phyloP scores from a whole-genome alignment of 2,329 filamentous ascomycete species.

The Dothidotthia symphoricarpi region DNA sequence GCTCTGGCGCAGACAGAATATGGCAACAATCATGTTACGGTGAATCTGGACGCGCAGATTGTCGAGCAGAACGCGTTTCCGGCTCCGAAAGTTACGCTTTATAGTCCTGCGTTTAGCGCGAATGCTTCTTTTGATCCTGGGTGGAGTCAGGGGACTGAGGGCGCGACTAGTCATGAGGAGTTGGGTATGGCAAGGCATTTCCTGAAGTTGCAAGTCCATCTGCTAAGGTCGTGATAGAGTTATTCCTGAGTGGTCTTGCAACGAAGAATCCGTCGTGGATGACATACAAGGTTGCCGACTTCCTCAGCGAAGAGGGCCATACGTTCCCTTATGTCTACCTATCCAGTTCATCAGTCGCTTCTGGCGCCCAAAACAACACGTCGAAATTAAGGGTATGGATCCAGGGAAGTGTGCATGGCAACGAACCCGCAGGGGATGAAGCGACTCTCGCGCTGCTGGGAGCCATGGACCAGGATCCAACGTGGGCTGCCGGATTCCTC shows the following conservation, averaged over 20 bases:
- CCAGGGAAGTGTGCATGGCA: constrained; percentile 40
- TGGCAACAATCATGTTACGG: constrained; percentile 32
- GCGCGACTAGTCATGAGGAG: constrained; percentile 29
- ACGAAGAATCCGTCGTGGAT: constrained; percentile 36
- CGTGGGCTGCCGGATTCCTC: constrained; percentile 34
- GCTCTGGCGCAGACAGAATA: constrained; percentile 27
- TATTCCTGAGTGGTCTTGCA: constrained; percentile 29
- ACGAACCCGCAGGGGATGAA: constrained; percentile 42
- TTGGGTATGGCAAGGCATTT: constrained; percentile 14
- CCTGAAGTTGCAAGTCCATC: background rate
- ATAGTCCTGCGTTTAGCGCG: constrained; percentile 33
- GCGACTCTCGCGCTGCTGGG: constrained; percentile 38
- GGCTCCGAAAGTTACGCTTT: constrained; percentile 29
- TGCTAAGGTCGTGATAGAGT: constrained; percentile 15
- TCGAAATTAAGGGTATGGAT: constrained; percentile 40
- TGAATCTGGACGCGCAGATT: constrained; percentile 29
- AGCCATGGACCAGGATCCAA: constrained; percentile 34
- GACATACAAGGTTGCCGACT: constrained; percentile 26
- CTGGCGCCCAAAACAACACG: constrained; percentile 3
- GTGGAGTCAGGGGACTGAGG: constrained; percentile 32
- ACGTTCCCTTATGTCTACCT: constrained; percentile 35
- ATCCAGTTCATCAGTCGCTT: constrained; percentile 14
- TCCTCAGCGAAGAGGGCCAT: constrained; percentile 36
- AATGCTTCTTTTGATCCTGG: constrained; percentile 28
- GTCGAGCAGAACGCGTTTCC: constrained; percentile 38